Evolutionary conservation across 192 early-diverging fungal genomes (phyloP).

Genomic region (Funneliformis mosseae): DNA sequence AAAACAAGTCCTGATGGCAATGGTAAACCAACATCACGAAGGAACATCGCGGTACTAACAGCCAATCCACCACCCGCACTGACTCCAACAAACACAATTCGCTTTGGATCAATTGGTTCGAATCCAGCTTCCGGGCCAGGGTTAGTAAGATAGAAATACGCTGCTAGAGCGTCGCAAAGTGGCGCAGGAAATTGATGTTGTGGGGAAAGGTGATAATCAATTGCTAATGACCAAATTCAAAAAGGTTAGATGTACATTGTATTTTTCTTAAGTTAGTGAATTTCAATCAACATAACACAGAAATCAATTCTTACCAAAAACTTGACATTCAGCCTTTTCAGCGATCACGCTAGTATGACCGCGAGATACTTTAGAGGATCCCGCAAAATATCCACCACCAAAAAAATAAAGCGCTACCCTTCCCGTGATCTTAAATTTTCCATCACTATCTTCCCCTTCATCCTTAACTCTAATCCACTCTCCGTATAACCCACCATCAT

Average conservation of each 20-base stretch:
- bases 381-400: constrained; percentile 70
- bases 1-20: background rate
- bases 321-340: background rate
- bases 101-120: constrained; percentile 42
- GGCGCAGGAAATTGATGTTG: constrained; percentile 78
- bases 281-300: background rate
- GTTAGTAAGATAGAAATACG: constrained; percentile 61
- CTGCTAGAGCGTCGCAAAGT: constrained; percentile 75
- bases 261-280: too few species aligned
- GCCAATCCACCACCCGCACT: constrained; percentile 67
- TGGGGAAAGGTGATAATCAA: constrained; percentile 83
- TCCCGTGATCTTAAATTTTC: constrained; percentile 31
- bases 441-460: constrained; percentile 13
- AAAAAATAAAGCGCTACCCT: constrained; percentile 69
- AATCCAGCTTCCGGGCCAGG: constrained; percentile 4
- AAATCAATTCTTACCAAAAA: background rate
- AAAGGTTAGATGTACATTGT: too few species aligned
- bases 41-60: constrained; percentile 49
- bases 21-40: constrained; percentile 49
- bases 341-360: background rate
- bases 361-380: constrained; percentile 15
- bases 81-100: constrained; percentile 67
- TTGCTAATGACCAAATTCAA: background rate
- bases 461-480: constrained; percentile 45
- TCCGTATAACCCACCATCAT: constrained; percentile 19